A percentile compares a stretch with the other conserved stretches of the same genome.
Conservation (phyloP, 106 monocot genomes). For the Dendrobium officinale region DNA sequence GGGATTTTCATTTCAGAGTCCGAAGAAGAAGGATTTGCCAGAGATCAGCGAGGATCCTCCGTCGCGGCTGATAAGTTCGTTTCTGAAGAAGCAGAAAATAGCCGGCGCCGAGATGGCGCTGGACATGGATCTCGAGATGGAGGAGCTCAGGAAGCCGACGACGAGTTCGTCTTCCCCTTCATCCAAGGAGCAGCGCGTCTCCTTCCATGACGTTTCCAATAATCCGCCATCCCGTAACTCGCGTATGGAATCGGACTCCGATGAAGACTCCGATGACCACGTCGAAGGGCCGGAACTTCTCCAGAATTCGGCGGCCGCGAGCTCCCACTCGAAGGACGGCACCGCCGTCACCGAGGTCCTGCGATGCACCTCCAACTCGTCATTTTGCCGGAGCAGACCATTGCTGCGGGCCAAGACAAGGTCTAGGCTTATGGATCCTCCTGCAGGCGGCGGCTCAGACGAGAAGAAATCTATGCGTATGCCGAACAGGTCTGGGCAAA, state of each 20-base stretch:
- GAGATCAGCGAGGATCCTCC: conserved; percentile 37
- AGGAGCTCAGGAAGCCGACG: conserved; percentile 27
- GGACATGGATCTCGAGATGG: conserved; percentile 53
- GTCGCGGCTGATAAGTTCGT: conserved; percentile 28
- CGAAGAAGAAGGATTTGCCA: background rate
- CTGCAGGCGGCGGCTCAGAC: background rate
- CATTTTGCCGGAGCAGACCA: conserved; percentile 6
- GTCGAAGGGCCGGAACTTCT: background rate
- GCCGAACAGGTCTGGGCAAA: conserved; percentile 15
- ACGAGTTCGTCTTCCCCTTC: background rate
- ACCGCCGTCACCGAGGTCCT: conserved; percentile 14
- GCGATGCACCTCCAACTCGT: conserved; percentile 30
- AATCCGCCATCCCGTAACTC: background rate
- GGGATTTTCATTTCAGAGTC: conserved; percentile 7
- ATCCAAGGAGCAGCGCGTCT: conserved; percentile 44
- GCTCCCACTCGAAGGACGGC: background rate
- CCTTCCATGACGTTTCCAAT: conserved; percentile 26
- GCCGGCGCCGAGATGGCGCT: conserved; percentile 27
- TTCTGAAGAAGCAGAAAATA: conserved; percentile 35
- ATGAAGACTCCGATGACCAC: conserved; percentile 11
- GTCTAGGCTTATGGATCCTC: conserved; percentile 45
- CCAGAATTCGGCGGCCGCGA: background rate
- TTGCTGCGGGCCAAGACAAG: conserved; percentile 34
- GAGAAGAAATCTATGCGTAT: conserved; percentile 15
- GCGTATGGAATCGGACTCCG: background rate